A percentile compares a stretch with the other conserved stretches of the same genome.
Evolutionary conservation across 2,329 filamentous ascomycete genomes (phyloP).

Genomic region (Microcyclosporella mali): DNA sequence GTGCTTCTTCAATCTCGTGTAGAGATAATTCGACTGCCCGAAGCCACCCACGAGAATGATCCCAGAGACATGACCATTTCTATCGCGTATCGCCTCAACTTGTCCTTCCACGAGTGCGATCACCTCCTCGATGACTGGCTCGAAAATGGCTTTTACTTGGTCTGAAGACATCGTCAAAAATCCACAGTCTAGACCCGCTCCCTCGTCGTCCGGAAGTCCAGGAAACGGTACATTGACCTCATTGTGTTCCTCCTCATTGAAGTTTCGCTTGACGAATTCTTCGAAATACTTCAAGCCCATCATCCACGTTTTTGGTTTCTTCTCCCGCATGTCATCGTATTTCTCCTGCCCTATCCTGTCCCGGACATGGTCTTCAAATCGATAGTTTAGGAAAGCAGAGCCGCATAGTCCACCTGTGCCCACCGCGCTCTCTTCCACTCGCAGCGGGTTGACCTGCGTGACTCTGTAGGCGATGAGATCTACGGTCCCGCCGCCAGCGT

Average conservation of each 20-base stretch:
- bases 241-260: constrained; percentile 59
- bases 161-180: constrained; percentile 69
- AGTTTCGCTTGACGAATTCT: constrained; percentile 78
- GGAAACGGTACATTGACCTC: constrained; percentile 76
- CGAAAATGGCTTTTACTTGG: constrained; percentile 56
- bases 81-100: constrained; percentile 35
- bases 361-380: constrained; percentile 72
- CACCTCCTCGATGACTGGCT: constrained; percentile 66
- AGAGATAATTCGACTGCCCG: constrained; percentile 65
- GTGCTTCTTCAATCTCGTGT: constrained; percentile 62
- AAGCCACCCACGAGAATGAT: constrained; percentile 79
- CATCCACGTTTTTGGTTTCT: constrained; percentile 72
- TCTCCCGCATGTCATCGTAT: constrained; percentile 69
- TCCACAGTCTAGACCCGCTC: constrained; percentile 66
- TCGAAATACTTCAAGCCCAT: constrained; percentile 71
- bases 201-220: constrained; percentile 66
- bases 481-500: constrained; percentile 55
- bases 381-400: constrained; percentile 71
- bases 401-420: constrained; percentile 73
- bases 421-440: constrained; percentile 71
- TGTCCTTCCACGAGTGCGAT: constrained; percentile 48
- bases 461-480: constrained; percentile 81
- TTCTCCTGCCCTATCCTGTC: constrained; percentile 56
- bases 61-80: constrained; percentile 46
- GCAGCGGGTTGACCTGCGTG: constrained; percentile 62